phyloP scores from a whole-genome alignment of 805 yeast genomes.

The Candida jianshihensis region DNA sequence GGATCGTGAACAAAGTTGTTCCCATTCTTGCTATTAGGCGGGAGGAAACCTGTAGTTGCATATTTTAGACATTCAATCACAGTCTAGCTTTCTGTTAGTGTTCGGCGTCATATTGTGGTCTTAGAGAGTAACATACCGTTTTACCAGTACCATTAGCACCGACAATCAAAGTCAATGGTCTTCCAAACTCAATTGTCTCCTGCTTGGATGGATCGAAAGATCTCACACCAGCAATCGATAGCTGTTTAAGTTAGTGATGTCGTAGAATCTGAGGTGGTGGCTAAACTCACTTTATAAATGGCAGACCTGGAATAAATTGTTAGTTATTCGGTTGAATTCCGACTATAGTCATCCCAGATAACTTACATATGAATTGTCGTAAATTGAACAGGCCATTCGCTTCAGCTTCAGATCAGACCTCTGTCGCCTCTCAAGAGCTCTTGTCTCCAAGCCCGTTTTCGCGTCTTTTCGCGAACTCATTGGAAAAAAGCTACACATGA shows the following conservation, averaged over 20 bases:
- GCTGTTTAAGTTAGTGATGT: slow-evolving; percentile 22
- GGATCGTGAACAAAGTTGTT: slow-evolving; percentile 97
- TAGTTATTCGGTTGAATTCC: not conserved
- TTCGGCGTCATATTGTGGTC: not conserved
- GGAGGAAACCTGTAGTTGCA: slow-evolving; percentile 92
- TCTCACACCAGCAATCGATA: slow-evolving; percentile 80
- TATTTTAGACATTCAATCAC: slow-evolving; percentile 90
- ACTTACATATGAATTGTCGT: too few species aligned
- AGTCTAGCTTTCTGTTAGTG: too few species aligned
- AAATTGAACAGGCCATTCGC: too few species aligned
- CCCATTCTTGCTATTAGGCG: slow-evolving; percentile 94
- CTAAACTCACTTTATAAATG: slow-evolving; percentile 19
- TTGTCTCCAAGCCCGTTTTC: too few species aligned
- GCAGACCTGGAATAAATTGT: slow-evolving; percentile 14
- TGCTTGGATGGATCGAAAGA: slow-evolving; percentile 82
- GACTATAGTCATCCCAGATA: too few species aligned
- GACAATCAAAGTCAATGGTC: slow-evolving; percentile 87
- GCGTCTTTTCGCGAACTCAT: too few species aligned
- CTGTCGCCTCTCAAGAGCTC: too few species aligned
- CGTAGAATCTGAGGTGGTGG: not conserved
- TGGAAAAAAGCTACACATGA: not conserved
- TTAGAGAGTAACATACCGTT: slow-evolving; percentile 36
- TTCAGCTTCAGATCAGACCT: too few species aligned
- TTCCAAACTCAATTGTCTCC: slow-evolving; percentile 83
- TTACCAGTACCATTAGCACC: slow-evolving; percentile 97